These are phyloP conservation scores for Rhodosporidiobolus odoratus DNA, from an alignment of 768 basidiomycete species.

Conservation along the genomic window DNA sequence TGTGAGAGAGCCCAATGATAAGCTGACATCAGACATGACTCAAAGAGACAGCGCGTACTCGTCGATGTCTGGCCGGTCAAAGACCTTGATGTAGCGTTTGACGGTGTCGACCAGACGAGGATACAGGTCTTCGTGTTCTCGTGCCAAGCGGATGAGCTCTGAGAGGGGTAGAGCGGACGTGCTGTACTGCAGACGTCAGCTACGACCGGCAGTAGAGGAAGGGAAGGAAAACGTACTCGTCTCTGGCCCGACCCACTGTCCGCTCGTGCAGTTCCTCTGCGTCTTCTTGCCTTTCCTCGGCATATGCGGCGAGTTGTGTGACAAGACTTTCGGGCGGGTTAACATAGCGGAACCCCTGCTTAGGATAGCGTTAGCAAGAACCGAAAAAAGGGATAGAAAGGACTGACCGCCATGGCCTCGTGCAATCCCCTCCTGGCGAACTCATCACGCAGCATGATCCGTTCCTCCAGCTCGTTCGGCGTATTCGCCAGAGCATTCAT, in stretches of 20 bases:
- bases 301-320: slow-evolving; percentile 73
- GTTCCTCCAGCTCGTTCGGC: slow-evolving; percentile 69
- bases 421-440: slow-evolving; percentile 73
- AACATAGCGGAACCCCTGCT: slow-evolving; percentile 66
- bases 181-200: background rate
- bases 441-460: slow-evolving; percentile 75
- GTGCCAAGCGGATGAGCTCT: slow-evolving; percentile 59
- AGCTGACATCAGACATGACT: slow-evolving; percentile 42
- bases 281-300: slow-evolving; percentile 85
- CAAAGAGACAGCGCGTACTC: too few species aligned
- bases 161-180: slow-evolving; percentile 55
- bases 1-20: slow-evolving; percentile 43
- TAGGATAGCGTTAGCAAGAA: background rate
- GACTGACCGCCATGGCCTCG: slow-evolving; percentile 70
- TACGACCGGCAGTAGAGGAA: too few species aligned
- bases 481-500: slow-evolving; percentile 73
- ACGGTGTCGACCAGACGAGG: slow-evolving; percentile 60
- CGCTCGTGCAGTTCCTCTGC: slow-evolving; percentile 75
- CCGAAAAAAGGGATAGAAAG: background rate
- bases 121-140: slow-evolving; percentile 61
- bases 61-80: slow-evolving; percentile 57
- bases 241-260: slow-evolving; percentile 41
- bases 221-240: background rate
- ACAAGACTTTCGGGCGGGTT: slow-evolving; percentile 70
- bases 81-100: slow-evolving; percentile 55